phyloP scores from a whole-genome alignment of 2,329 filamentous ascomycete species.

The Alternaria incomplexa region DNA sequence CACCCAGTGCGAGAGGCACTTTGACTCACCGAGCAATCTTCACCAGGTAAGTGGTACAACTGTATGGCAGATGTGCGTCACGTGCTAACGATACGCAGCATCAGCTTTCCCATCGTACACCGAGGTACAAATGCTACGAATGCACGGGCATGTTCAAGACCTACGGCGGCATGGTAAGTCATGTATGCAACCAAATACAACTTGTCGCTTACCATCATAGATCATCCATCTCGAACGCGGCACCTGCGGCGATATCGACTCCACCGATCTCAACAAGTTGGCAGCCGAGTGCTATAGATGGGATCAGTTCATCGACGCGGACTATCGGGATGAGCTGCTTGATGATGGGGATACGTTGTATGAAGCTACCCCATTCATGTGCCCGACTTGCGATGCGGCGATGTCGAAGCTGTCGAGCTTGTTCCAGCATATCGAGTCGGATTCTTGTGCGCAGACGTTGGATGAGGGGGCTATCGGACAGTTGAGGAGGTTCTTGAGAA shows the following conservation, averaged over 20 bases:
- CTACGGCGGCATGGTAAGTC: slow-evolving; percentile 2
- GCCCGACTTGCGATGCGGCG: neutral
- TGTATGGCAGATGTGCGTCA: too few species aligned
- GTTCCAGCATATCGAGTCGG: slow-evolving; percentile 13
- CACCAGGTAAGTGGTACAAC: too few species aligned
- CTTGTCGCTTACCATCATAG: neutral
- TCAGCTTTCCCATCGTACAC: neutral
- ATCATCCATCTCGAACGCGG: slow-evolving; percentile 1
- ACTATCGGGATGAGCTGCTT: too few species aligned
- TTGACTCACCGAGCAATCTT: neutral
- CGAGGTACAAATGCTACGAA: neutral
- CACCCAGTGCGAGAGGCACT: neutral
- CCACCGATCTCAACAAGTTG: neutral
- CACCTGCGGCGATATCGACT: neutral
- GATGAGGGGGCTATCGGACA: neutral
- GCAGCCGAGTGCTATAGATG: neutral
- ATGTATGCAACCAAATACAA: too few species aligned
- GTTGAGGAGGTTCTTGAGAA: neutral
- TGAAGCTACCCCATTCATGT: neutral
- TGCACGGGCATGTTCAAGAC: neutral
- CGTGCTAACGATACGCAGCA: neutral
- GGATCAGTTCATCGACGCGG: too few species aligned
- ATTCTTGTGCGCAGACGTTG: slow-evolving; percentile 4
- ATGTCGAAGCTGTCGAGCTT: slow-evolving; percentile 7
- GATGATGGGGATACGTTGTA: neutral